Evolutionary conservation across 306 rosid genomes (phyloP), one percentile per base, ranked within the genome.

Genomic region (Senna tora): DNA sequence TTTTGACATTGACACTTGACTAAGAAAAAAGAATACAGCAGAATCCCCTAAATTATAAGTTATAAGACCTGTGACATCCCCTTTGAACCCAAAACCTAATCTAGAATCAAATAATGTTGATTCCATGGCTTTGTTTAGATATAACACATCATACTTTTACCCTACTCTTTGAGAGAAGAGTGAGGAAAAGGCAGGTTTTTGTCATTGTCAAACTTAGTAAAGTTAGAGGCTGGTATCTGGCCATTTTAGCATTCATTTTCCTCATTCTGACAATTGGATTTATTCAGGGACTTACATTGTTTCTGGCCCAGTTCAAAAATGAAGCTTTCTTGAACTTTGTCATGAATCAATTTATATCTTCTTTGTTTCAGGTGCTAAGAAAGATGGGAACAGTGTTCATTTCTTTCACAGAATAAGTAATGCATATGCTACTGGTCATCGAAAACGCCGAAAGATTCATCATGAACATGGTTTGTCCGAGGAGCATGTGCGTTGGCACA

Each of bases 381-480:
- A 86, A 81, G 97, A 93, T 84, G 97, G 98, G 75, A 87, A 76
- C 54, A 77, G 79, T 69, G 68, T 81, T 49, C 93, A 90, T 74
- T 88, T 93, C 80, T 93, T 90, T 74, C 92, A 93, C 70, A 87
- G 78, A 74, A 85, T 86, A 38, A 61, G 30, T 9, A 88, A 93
- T 74, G 98, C 98, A 33, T 93, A 90, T 77, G 77, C 89, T 36
- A 79, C 86, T 52, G 97, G 98, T 72, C 90, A 76, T 54, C 71
- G 97, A 34, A 86, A 82, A 79, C 82, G 85, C 41, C 65, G 82
- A 55, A 82, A 69, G 79, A 82, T 82, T 73, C 61, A 77, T 73
- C 69, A 82, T 82, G 20, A 73, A 58, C 22, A 54, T 43, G 79
- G 71, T 63, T 63, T 45, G 42, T 55, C 61, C 12, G 85, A 77